phyloP scores from a whole-genome alignment of 2,329 filamentous ascomycete genomes.

The Talaromyces verruculosus region DNA sequence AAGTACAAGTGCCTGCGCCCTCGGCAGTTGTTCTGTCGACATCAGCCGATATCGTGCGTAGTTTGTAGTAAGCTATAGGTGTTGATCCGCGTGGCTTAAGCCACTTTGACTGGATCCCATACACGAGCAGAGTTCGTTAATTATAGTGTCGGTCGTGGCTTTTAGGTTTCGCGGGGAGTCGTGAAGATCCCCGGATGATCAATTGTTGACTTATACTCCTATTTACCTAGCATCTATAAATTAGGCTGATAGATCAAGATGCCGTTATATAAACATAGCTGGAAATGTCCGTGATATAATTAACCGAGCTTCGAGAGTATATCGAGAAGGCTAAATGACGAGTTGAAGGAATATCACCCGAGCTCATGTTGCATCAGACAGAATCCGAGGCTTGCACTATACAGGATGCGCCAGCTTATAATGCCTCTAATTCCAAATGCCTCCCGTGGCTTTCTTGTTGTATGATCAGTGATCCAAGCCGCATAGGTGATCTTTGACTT shows the following conservation, averaged over 20 bases:
- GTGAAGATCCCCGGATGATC: neutral
- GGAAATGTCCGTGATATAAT: neutral
- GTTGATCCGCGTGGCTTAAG: neutral
- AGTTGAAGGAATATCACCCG: neutral
- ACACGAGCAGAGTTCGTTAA: neutral
- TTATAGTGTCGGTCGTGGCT: neutral
- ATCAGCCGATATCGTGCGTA: neutral
- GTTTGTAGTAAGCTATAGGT: neutral
- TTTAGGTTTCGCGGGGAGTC: conserved; percentile 7
- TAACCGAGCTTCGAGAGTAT: neutral
- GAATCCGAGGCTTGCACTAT: neutral
- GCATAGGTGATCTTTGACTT: neutral
- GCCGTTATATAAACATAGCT: neutral
- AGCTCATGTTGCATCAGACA: neutral
- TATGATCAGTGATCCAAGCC: neutral
- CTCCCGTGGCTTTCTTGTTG: neutral
- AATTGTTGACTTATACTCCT: neutral
- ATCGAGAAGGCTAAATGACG: neutral
- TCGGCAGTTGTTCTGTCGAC: neutral
- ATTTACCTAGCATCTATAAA: too few species aligned
- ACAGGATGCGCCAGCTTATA: neutral
- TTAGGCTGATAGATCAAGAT: neutral
- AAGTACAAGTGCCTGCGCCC: neutral
- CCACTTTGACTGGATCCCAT: neutral
- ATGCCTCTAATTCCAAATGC: neutral